A percentile compares a stretch with the other conserved stretches of the same genome.
These are phyloP conservation scores for Lachancea meyersii DNA, from an alignment of 805 yeast genomes.

Conservation along the genomic window DNA sequence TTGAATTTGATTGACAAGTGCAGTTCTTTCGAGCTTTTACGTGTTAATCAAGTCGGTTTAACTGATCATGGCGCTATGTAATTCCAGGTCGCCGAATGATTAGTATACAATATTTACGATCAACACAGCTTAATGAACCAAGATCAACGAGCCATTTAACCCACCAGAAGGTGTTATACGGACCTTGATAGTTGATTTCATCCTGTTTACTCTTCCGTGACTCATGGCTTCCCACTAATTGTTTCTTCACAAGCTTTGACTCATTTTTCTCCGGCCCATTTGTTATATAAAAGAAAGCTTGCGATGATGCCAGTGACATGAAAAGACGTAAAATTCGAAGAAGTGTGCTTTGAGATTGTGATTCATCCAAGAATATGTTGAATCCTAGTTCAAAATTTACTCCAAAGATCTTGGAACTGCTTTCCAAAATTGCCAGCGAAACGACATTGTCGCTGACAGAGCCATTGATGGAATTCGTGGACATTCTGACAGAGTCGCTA, in stretches of 20 bases:
- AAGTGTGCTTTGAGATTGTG: not conserved
- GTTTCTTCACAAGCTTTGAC: not conserved
- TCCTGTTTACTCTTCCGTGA: not conserved
- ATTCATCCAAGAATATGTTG: conserved; percentile 3
- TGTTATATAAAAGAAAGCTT: not conserved
- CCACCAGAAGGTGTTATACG: too few relatives aligned
- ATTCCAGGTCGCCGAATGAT: too few relatives aligned
- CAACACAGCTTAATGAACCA: too few relatives aligned
- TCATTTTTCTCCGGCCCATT: too few relatives aligned
- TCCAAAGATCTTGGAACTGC: conserved; percentile 2
- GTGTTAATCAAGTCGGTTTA: too few relatives aligned
- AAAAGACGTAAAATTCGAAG: not conserved
- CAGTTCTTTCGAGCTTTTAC: too few relatives aligned
- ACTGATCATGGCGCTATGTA: too few relatives aligned
- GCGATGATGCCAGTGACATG: not conserved
- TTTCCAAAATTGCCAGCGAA: conserved; percentile 11
- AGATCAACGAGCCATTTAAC: too few relatives aligned
- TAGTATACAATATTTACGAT: too few relatives aligned
- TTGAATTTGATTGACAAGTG: too few relatives aligned
- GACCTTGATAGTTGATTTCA: too few relatives aligned
- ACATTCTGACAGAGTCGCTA: conserved; percentile 22
- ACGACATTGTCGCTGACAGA: conserved; percentile 17
- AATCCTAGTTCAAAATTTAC: not conserved
- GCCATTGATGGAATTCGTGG: conserved; percentile 25
- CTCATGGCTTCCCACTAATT: not conserved